Percentiles rank a stretch among this genome's conserved stretches.
Conservation (phyloP, 805 yeast species). For the Candida xyloterini region DNA sequence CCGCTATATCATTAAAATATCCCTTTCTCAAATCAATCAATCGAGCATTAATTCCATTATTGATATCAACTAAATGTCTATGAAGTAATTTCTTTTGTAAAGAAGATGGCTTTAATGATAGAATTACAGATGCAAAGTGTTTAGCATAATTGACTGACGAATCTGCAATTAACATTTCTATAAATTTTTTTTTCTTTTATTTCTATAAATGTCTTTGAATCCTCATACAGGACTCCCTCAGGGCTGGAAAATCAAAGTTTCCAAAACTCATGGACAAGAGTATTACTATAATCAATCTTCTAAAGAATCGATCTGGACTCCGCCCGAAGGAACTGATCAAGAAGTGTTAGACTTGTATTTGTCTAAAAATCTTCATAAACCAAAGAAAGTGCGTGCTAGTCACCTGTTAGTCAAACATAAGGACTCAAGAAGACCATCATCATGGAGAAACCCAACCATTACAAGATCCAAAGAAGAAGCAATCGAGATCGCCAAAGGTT, state of each 20-base stretch:
- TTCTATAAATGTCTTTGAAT: conserved; percentile 8
- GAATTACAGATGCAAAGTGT: conserved; percentile 16
- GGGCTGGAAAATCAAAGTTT: conserved; percentile 78
- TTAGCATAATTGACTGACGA: background rate
- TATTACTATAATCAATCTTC: conserved; percentile 74
- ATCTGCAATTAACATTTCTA: conserved; percentile 5
- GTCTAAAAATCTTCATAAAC: conserved; percentile 42
- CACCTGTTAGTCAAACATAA: conserved; percentile 83
- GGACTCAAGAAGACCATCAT: conserved; percentile 83
- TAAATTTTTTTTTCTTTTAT: background rate
- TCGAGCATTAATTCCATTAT: conserved; percentile 16
- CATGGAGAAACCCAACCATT: conserved; percentile 78
- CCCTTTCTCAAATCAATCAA: conserved; percentile 21
- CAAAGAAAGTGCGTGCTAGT: conserved; percentile 70
- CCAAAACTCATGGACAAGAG: conserved; percentile 79
- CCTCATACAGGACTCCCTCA: conserved; percentile 71
- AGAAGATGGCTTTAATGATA: conserved; percentile 16
- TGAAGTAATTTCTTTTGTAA: conserved; percentile 15
- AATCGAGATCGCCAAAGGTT: conserved; percentile 53
- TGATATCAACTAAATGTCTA: conserved; percentile 15
- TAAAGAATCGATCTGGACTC: conserved; percentile 81
- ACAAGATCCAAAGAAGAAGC: conserved; percentile 85
- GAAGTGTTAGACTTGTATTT: conserved; percentile 57
- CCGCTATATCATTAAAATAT: conserved; percentile 18
- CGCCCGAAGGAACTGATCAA: conserved; percentile 79